These are phyloP conservation scores for Talaromyces proteolyticus DNA, from an alignment of 495 filamentous ascomycete genomes.

Conservation along the genomic window DNA sequence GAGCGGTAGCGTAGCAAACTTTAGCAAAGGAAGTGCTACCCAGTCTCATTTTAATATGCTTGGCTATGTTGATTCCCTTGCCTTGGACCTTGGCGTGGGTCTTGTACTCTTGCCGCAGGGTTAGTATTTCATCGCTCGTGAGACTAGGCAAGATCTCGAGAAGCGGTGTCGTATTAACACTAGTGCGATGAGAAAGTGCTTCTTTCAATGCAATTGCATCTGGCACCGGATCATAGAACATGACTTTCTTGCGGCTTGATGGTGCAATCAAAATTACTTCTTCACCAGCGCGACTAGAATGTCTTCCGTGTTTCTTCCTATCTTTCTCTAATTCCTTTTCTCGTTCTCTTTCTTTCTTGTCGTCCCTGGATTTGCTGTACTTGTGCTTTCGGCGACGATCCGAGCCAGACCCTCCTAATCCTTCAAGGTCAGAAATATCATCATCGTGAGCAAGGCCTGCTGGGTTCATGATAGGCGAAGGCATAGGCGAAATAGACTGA, in stretches of 20 bases:
- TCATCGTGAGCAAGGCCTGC: constrained; percentile 38
- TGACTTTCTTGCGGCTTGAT: constrained; percentile 42
- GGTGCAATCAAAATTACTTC: constrained; percentile 24
- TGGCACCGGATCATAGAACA: constrained; percentile 66
- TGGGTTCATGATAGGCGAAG: constrained; percentile 58
- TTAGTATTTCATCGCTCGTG: constrained; percentile 77
- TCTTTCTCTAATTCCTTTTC: constrained; percentile 14
- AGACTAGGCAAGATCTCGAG: constrained; percentile 81
- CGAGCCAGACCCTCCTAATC: constrained; percentile 31
- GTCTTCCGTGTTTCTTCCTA: constrained; percentile 17
- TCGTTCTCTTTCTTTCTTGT: constrained; percentile 13
- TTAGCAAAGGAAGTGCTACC: constrained; percentile 78
- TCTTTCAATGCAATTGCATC: constrained; percentile 72
- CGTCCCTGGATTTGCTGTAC: constrained; percentile 1
- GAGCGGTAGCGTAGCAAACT: constrained; percentile 80
- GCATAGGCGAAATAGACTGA: constrained; percentile 93
- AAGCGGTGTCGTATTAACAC: constrained; percentile 61
- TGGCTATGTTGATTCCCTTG: constrained; percentile 89
- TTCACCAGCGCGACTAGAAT: constrained; percentile 13
- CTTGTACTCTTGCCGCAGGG: constrained; percentile 85
- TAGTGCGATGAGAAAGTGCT: constrained; percentile 64
- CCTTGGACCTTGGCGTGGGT: constrained; percentile 72
- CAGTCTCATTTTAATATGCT: constrained; percentile 79
- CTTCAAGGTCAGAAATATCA: constrained; percentile 45
- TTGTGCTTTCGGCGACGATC: constrained; percentile 18